Evolutionary conservation across 2,329 filamentous ascomycete genomes (phyloP).

Genomic region (Hypoxylon sp.): DNA sequence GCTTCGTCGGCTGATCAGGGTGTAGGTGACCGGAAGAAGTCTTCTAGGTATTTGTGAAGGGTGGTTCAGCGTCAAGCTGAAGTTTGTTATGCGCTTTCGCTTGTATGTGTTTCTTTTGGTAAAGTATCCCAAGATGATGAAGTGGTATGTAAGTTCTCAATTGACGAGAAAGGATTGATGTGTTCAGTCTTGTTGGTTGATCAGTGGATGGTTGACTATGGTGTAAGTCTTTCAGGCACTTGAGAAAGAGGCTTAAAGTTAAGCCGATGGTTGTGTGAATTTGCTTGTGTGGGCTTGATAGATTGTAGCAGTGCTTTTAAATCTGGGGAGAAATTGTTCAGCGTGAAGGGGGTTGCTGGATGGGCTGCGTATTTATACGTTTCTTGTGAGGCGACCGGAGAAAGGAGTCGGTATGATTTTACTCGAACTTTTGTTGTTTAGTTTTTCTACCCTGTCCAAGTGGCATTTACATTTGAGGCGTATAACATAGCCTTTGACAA

Average conservation of each 20-base stretch:
- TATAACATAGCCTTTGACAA: neutral
- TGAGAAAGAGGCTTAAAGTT: neutral
- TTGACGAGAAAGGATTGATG: neutral
- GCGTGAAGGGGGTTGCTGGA: neutral
- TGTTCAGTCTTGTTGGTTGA: neutral
- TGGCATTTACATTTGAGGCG: neutral
- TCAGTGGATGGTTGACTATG: neutral
- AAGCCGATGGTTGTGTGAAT: neutral
- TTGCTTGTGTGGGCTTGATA: neutral
- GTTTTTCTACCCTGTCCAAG: neutral
- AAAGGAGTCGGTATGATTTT: neutral
- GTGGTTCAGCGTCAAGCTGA: neutral
- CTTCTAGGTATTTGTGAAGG: neutral
- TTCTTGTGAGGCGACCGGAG: neutral
- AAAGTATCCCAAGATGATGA: neutral
- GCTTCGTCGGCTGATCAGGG: neutral
- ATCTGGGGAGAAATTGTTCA: neutral
- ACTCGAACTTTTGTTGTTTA: neutral
- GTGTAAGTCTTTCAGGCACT: neutral
- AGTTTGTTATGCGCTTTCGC: neutral
- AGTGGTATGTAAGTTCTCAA: neutral
- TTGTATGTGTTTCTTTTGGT: neutral
- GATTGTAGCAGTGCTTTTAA: neutral
- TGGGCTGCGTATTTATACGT: neutral
- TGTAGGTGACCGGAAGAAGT: neutral